Evolutionary conservation across 768 basidiomycete genomes (phyloP).

Genomic region (Hemileccinum rubropunctum): DNA sequence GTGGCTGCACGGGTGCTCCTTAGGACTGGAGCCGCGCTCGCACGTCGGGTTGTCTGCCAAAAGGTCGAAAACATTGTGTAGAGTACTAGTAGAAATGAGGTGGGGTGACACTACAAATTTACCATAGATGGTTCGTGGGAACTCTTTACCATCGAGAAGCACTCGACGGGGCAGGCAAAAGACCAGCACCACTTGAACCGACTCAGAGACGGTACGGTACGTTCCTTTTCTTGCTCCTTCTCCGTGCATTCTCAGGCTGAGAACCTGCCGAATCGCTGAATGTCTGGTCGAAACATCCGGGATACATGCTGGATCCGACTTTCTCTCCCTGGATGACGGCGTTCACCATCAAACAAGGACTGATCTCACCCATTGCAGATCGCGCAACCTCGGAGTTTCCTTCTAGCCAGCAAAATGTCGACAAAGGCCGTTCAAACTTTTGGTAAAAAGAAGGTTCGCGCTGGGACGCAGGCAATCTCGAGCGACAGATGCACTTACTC

Average conservation of each 20-base stretch:
- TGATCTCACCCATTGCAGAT: constrained; percentile 23
- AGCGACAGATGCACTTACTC: constrained; percentile 1
- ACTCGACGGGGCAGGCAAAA: constrained; percentile 1
- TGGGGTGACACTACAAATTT: not conserved
- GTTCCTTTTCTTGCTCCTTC: constrained; percentile 21
- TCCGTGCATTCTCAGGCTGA: not conserved
- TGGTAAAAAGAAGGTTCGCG: constrained; percentile 97
- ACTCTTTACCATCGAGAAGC: constrained; percentile 2
- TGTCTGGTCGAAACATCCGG: constrained; percentile 21
- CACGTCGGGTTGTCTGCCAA: constrained; percentile 11
- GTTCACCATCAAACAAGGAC: constrained; percentile 1
- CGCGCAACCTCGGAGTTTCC: constrained; percentile 5
- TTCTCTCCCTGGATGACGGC: constrained; percentile 35
- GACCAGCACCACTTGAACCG: constrained; percentile 28
- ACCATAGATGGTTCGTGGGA: constrained; percentile 28
- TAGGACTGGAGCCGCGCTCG: not conserved
- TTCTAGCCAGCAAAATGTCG: constrained; percentile 55
- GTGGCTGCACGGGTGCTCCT: not conserved
- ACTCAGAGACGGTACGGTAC: constrained; percentile 36
- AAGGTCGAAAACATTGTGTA: constrained; percentile 18
- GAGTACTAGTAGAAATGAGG: not conserved
- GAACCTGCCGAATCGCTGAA: not conserved
- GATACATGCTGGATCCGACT: constrained; percentile 40
- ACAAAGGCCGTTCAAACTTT: constrained; percentile 96
- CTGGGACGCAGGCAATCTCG: not conserved